Base-by-base conservation (phyloP, 257 asterid genomes). In the Rhazya stricta region DNA sequence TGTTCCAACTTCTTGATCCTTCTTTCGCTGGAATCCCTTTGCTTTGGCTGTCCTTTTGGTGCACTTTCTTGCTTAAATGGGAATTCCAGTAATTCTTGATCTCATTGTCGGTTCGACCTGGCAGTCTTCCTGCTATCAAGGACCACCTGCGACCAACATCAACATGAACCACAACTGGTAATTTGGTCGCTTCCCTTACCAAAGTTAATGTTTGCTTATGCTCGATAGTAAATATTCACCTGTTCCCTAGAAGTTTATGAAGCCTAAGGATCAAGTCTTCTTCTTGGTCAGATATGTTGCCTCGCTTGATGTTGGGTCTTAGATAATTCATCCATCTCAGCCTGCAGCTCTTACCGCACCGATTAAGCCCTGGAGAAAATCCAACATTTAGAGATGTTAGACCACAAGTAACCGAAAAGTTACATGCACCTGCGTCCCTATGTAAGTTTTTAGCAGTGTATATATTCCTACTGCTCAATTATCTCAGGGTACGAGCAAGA, bases 281-380 rank as follows among this genome's bases (percentile, higher is more conserved):
- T 74, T 88, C 91, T 77, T 87, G 91, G 53, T 87, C 91, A 29
- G 88, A 85, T 68, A 87, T 83, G 53, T 82, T 83, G 62, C 89
- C 89, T 67, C 91, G 82, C 81, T 87, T 87, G 76, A 87, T 87
- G 65, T 85, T 83, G 56, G 89, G 91, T 69, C 89, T 82, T 53
- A 85, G 60, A 77, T 87, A 87, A 81, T 87, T 87, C 91, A 87
- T 85, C 91, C 91, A 85, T 79, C 89, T 78, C 46, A 83, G 75
- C 77, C 86, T 84, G 73, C 91, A 87, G 72, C 88, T 87, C 83
- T 85, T 87, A 3, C 88, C 85, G 42, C 91, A 78, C 11, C 89
- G 78, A 3, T 42, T 71, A 19, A 88, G 71, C 54, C 91, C 91
- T 85, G 65, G 15, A 37, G 6, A 29, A 29, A 69, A 25, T 12